Conservation (phyloP, 345 rosid species). For the Aquilaria malaccensis region DNA sequence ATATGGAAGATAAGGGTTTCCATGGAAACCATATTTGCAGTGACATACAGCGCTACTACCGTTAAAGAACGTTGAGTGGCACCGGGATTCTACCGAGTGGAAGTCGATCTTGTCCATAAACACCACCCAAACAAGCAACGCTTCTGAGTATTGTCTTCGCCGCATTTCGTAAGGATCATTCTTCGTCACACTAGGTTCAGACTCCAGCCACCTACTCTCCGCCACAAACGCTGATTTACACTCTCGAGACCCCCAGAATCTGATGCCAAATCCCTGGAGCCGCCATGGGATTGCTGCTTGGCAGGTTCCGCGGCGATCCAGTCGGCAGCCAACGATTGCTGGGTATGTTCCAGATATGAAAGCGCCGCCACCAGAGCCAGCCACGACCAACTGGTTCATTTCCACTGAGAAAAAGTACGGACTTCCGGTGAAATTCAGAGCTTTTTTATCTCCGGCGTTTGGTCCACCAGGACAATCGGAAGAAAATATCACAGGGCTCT, state of each 20-base stretch:
- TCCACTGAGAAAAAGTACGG: neutral
- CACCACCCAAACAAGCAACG: neutral
- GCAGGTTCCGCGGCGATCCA: too few relatives aligned
- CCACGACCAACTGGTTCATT: neutral
- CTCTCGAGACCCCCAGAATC: neutral
- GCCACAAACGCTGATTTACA: neutral
- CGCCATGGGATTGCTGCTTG: too few relatives aligned
- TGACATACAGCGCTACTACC: neutral
- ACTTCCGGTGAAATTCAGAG: neutral
- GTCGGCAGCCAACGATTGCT: too few relatives aligned
- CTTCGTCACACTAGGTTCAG: neutral
- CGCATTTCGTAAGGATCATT: neutral
- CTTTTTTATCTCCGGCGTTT: too few relatives aligned
- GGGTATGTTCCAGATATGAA: too few relatives aligned
- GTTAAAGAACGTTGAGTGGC: too few relatives aligned
- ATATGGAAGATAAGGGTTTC: slow-evolving; percentile 6
- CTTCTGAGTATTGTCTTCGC: too few relatives aligned
- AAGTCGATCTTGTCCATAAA: too few relatives aligned
- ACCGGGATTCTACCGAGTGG: too few relatives aligned
- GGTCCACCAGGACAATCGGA: neutral
- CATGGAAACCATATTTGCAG: neutral
- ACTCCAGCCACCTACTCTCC: neutral
- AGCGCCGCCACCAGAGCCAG: neutral
- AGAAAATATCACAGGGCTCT: too few relatives aligned
- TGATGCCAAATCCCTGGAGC: neutral